A percentile compares a stretch with the other conserved stretches of the same genome.
These are phyloP conservation scores for Thermothielavioides terrestris DNA, from an alignment of 495 filamentous ascomycete species.

Conservation along the genomic window DNA sequence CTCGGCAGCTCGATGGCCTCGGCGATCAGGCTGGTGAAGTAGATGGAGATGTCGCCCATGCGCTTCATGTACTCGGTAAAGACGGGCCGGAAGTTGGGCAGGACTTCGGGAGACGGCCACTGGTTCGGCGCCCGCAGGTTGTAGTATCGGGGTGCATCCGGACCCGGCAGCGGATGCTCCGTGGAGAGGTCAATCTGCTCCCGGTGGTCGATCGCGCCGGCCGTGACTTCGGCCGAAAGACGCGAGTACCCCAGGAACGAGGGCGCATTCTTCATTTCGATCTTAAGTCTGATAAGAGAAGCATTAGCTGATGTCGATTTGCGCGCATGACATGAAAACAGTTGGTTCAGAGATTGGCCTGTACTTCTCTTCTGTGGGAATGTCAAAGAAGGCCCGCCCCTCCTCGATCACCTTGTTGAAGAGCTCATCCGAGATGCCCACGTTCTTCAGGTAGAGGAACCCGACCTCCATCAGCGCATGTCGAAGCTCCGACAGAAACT, in stretches of 20 bases:
- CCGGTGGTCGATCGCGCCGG: conserved; percentile 54
- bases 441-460: conserved; percentile 85
- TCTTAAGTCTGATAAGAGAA: conserved; percentile 46
- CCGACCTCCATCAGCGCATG: conserved; percentile 83
- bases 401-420: conserved; percentile 60
- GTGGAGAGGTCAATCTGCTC: conserved; percentile 90
- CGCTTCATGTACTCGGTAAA: conserved; percentile 66
- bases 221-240: conserved; percentile 54
- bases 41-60: conserved; percentile 61
- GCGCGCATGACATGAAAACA: background rate
- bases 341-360: background rate
- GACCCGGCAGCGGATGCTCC: conserved; percentile 56
- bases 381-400: conserved; percentile 67
- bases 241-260: conserved; percentile 55
- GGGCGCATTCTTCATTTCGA: conserved; percentile 83
- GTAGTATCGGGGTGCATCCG: conserved; percentile 60
- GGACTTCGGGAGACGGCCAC: conserved; percentile 64
- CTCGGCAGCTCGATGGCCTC: conserved; percentile 71
- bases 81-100: conserved; percentile 64
- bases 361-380: conserved; percentile 70
- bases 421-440: conserved; percentile 60
- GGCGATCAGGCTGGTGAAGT: conserved; percentile 77
- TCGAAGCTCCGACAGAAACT: conserved; percentile 63
- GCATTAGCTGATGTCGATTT: background rate
- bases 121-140: conserved; percentile 82